Evolutionary conservation across 2,329 filamentous ascomycete species (phyloP), one percentile per base, ranked within the genome.

Genomic region (Ustulina deusta): DNA sequence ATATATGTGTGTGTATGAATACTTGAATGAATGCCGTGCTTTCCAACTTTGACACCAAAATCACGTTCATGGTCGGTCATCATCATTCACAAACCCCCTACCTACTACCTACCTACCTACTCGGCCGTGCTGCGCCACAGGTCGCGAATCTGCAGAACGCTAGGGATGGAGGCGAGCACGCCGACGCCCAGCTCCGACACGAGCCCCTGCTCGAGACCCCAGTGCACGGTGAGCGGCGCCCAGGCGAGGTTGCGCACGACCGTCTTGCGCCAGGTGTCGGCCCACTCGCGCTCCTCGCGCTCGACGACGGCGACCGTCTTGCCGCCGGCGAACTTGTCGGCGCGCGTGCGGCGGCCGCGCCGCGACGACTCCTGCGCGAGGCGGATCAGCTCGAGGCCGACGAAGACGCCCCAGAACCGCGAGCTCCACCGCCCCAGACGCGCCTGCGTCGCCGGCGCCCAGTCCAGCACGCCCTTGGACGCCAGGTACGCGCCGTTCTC

Each of bases 401-500:
- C 89, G 81, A 94, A 93, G 27, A 86, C 85, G 62, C 90, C 88
- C 93, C 95, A 98, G 70, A 91, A 92, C 51, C 93, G 86, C 65
- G 88, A 89, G 79, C 92, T 94, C 89, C 91, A 92, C 20, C 89
- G 78, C 80, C 87, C 90, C 77, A 90, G 89, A 72, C 82, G 84
- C 32, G 79, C 85, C 77, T 92, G 86, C 55, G 85, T 86, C 55
- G 86, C 83, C 15, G 85, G 83, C 6, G 80, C 79, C 81, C 87
- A 85, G 17, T 81, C 84, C 58, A 97, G 77, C 3, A 97, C 87
- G 22, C 91, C 90, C 78, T 94, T 94, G 68, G 84, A 83, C 2
- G 89, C 85, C 42, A 98, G 85, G 82, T 91, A 97, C 17, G 91
- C 91, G 44, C 87, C 85, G 81, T 97, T 97, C 83, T 99, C 96